phyloP scores from a whole-genome alignment of 225 moss, liverwort and hornwort species.

The Straminergon stramineum region DNA sequence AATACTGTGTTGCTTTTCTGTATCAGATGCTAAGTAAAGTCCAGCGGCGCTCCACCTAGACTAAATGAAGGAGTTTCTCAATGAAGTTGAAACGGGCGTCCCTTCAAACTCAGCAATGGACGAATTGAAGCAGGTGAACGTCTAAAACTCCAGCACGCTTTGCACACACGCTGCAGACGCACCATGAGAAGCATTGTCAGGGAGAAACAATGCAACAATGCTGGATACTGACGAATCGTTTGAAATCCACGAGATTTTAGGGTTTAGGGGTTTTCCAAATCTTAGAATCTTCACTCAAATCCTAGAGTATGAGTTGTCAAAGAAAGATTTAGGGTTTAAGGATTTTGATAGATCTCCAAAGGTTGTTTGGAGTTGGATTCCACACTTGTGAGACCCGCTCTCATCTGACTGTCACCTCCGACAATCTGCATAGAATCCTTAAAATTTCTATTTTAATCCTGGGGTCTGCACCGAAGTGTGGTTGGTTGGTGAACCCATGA shows the following conservation, averaged over 20 bases:
- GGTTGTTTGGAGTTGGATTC: background rate
- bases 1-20: background rate
- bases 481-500: background rate
- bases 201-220: background rate
- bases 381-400: background rate
- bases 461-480: background rate
- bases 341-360: background rate
- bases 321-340: background rate
- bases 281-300: background rate
- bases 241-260: background rate
- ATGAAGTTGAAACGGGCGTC: background rate
- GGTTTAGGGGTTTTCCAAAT: background rate
- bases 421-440: constrained; percentile 1
- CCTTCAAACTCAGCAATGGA: background rate
- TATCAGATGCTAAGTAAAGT: background rate
- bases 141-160: background rate
- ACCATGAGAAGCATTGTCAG: background rate
- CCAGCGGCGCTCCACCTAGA: background rate
- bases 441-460: background rate
- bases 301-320: too few species aligned
- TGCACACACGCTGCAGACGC: background rate
- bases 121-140: background rate
- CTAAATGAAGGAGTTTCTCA: background rate
- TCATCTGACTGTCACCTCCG: background rate
- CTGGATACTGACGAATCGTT: background rate